These are phyloP conservation scores for Aspergillus sp. DNA, from an alignment of 2,329 filamentous ascomycete genomes.

Conservation along the genomic window DNA sequence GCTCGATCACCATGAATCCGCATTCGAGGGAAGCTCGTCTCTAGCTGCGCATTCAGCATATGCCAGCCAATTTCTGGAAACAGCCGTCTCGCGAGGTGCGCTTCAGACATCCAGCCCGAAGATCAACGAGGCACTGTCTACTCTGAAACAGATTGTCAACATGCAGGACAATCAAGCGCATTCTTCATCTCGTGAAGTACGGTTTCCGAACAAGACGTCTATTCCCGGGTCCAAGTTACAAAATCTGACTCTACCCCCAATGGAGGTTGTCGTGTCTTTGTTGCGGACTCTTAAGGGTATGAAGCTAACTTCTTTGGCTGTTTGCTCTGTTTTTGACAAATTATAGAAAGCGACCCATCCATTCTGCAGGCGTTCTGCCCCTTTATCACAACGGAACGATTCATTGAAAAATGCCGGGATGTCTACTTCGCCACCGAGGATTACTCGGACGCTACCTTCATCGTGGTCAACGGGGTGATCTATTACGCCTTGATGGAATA, in stretches of 20 bases:
- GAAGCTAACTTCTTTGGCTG: background rate
- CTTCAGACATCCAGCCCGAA: conserved; percentile 32
- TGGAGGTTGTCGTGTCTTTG: conserved; percentile 27
- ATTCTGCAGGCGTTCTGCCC: conserved; percentile 25
- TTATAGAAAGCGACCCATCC: conserved; percentile 16
- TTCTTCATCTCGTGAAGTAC: conserved; percentile 17
- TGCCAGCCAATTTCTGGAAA: conserved; percentile 41
- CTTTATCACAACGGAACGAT: conserved; percentile 27
- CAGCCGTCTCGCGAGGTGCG: conserved; percentile 31
- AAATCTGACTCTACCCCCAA: conserved; percentile 32
- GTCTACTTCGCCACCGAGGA: conserved; percentile 42
- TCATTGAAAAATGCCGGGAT: conserved; percentile 36
- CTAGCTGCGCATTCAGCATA: conserved; percentile 46
- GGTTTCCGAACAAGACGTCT: conserved; percentile 20
- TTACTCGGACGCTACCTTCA: conserved; percentile 35
- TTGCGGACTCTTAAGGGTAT: conserved; percentile 31
- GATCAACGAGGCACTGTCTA: conserved; percentile 33
- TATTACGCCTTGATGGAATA: conserved; percentile 34
- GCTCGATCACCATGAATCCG: conserved; percentile 24
- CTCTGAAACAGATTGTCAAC: conserved; percentile 34
- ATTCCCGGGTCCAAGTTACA: conserved; percentile 23
- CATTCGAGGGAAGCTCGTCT: conserved; percentile 48
- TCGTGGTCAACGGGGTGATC: conserved; percentile 35
- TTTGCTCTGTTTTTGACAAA: background rate
- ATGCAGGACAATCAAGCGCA: conserved; percentile 28